Evolutionary conservation across 2,329 filamentous ascomycete genomes (phyloP).

Genomic region (Colletotrichum spinosum): DNA sequence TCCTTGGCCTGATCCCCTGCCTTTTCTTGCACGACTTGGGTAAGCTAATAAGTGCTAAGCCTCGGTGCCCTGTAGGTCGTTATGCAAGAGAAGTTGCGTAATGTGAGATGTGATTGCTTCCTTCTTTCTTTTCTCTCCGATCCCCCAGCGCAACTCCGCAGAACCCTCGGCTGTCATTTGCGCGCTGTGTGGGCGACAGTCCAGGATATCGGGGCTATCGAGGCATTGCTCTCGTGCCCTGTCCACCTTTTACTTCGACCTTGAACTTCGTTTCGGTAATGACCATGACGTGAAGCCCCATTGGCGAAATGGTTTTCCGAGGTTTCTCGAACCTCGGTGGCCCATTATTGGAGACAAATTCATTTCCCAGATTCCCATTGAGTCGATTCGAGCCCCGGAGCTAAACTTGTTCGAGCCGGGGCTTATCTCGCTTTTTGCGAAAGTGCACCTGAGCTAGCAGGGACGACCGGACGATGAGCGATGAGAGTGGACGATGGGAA

Average conservation of each 20-base stretch:
- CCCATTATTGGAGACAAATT: constrained; percentile 15
- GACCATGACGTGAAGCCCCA: constrained; percentile 27
- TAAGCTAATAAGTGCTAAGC: neutral
- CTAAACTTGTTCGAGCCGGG: constrained; percentile 7
- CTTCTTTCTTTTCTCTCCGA: constrained; percentile 11
- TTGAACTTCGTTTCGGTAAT: constrained; percentile 17
- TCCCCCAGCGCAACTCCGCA: neutral
- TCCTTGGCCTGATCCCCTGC: neutral
- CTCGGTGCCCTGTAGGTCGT: constrained; percentile 2
- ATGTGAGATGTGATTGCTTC: constrained; percentile 5
- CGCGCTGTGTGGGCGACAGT: too few species aligned
- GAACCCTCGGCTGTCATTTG: neutral
- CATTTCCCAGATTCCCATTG: constrained; percentile 16
- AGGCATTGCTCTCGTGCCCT: neutral
- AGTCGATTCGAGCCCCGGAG: neutral
- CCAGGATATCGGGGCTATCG: constrained; percentile 1
- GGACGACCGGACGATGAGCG: neutral
- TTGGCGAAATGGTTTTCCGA: constrained; percentile 19
- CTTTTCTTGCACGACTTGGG: too few species aligned
- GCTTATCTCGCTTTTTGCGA: constrained; percentile 20
- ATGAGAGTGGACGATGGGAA: constrained; percentile 1
- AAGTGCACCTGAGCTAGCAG: too few species aligned
- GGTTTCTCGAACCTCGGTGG: constrained; percentile 6
- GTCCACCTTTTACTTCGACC: constrained; percentile 11
- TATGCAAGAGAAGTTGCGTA: constrained; percentile 1